Base-by-base conservation (phyloP, 441 rosid species). In the Gossypium lobatum region DNA sequence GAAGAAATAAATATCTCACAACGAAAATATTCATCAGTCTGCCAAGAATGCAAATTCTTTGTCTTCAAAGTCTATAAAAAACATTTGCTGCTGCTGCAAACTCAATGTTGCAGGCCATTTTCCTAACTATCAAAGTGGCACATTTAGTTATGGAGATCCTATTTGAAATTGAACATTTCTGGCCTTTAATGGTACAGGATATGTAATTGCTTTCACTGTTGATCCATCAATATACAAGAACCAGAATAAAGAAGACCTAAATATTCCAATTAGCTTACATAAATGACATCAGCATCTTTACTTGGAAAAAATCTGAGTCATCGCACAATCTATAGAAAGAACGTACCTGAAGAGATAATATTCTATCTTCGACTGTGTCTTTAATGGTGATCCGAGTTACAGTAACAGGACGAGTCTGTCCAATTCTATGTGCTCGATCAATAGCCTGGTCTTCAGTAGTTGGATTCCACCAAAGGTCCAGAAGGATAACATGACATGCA, bases 381-480 rank as follows among this genome's bases (percentile, higher is more conserved):
- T 80, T 89, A 53, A 95, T 83, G 28, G 99, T 93, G 53, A 95
- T 85, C 48, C 97, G 89, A 63, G 96, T 89, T 18, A 95, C 97
- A 68, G 89, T 93, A 60, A 95, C 97, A 14, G 97, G 89, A 73
- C 93, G 93, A 53, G 95, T 91, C 87, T 95, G 99, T 74, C 98
- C 97, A 80, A 95, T 95, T 82, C 99, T 90, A 85, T 93, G 99
- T 57, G 99, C 97, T 76, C 98, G 88, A 77, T 95, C 98, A 71
- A 93, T 75, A 75, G 98, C 98, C 84, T 95, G 97, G 83, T 95
- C 98, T 88, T 95, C 99, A 2, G 98, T 93, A 50, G 96, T 84
- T 67, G 99, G 99, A 81, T 95, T 95, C 99, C 98, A 95, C 99
- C 98, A 95, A 48, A 90, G 95, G 78, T 95, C 99, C 82, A 95